These are phyloP conservation scores for Forsythia suspensa DNA, from an alignment of 257 asterid genomes.

Conservation along the genomic window DNA sequence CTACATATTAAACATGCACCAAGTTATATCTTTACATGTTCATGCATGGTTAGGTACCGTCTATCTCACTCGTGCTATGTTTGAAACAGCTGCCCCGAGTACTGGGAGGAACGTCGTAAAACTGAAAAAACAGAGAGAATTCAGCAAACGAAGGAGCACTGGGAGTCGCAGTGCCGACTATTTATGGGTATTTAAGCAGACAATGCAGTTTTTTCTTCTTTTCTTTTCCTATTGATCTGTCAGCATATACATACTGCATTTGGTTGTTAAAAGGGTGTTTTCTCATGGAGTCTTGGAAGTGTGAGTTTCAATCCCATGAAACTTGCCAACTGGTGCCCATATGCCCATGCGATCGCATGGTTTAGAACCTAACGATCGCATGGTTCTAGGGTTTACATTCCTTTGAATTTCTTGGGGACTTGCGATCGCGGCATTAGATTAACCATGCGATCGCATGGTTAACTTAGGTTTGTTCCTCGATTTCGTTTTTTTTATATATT, in stretches of 20 bases:
- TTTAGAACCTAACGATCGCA: no score
- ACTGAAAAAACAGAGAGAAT: conserved; percentile 70
- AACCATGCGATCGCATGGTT: no score
- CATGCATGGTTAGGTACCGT: neutral
- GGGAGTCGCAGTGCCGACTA: conserved; percentile 81
- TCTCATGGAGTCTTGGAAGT: neutral
- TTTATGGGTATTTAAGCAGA: conserved; percentile 57
- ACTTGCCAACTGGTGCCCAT: no score
- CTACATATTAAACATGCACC: neutral
- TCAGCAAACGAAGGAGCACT: conserved; percentile 78
- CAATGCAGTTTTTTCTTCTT: neutral
- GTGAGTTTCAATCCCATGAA: no score
- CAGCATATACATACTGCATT: neutral
- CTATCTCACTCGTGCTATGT: neutral
- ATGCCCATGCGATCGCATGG: no score
- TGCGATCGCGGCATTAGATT: no score
- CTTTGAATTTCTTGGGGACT: no score
- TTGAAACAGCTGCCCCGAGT: conserved; percentile 67
- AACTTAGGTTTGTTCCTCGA: no score
- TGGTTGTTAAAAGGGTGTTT: neutral
- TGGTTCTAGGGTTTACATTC: no score
- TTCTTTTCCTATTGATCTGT: neutral
- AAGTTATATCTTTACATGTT: neutral
- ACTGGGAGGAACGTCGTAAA: conserved; percentile 73
- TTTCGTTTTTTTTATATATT: no score